Evolutionary conservation across 2,329 filamentous ascomycete genomes (phyloP), one percentile per base, ranked within the genome.

Genomic region (Paradendryphiella salina): DNA sequence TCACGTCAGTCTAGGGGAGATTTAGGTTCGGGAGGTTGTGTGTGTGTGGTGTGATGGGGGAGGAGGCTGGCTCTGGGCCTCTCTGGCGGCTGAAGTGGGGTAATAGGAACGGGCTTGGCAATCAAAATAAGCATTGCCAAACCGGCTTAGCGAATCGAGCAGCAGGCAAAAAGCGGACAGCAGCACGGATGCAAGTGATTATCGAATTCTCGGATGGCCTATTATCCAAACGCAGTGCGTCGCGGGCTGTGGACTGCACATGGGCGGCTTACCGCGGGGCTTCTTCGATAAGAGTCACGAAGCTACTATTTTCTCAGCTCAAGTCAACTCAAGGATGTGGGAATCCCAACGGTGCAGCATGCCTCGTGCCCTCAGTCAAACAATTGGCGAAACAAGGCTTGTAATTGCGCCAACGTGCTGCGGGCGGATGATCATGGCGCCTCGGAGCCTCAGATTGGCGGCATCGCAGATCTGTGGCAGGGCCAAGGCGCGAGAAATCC

Each of bases 391-490:
- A 15, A 33, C 31, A 33, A 33, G 31, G 14, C 23, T 26, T 26
- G 23, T 26, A 26, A 26, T 7, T 10, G 23, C 23, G 23, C 8
- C 23, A 9, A 26, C 23, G 18, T 18, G 34, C 34, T n/a, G 34
- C 35, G 20, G 28, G 39, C 18, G 29, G 10, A 21, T 23, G 10
- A 21, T 23, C 23, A 17, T 26, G 36, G 36, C 15, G 10, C 17
- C n/a, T 33, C 21, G 14, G 39, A 11, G 15, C 39, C 13, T 42
- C 28, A 7, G 11, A 5, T 13, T 18, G 47, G 47, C 47, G 29
- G 43, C 28, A 36, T 28, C 23, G 35, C 41, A 39, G 28, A 46
- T 39, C 41, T 29, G 47, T 39, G 35, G 41, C 41, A 50, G 20
- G 39, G 47, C 47, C 41, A 40, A 42, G 39, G 17, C 36, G 21